These are phyloP conservation scores for Croton laevigatus DNA, from an alignment of 441 rosid genomes.

Conservation along the genomic window DNA sequence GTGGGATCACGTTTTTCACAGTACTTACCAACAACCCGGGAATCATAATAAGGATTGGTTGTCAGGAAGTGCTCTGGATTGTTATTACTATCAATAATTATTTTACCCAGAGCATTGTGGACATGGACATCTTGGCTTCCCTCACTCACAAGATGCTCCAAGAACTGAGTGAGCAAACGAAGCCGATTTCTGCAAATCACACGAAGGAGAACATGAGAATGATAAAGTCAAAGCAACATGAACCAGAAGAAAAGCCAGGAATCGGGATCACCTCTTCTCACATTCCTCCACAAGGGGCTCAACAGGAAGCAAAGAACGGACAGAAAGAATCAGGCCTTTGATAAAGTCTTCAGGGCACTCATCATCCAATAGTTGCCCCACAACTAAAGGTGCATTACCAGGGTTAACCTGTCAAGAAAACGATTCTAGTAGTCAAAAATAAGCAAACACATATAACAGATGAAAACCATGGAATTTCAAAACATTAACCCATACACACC, in stretches of 20 bases:
- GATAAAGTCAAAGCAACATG: conserved; percentile 13
- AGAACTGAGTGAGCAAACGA: conserved; percentile 96
- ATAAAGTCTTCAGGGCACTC: conserved; percentile 95
- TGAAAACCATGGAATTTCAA: neutral
- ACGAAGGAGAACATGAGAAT: conserved; percentile 19
- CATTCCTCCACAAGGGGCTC: conserved; percentile 98
- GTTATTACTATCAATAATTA: conserved; percentile 96
- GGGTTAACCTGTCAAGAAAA: conserved; percentile 73
- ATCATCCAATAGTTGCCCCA: conserved; percentile 92
- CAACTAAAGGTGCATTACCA: conserved; percentile 88
- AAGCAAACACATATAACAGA: neutral
- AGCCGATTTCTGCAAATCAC: conserved; percentile 82
- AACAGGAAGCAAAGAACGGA: conserved; percentile 98
- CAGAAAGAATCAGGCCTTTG: conserved; percentile 91
- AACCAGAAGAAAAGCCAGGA: conserved; percentile 7
- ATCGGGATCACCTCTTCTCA: conserved; percentile 74
- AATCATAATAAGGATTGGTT: conserved; percentile 98
- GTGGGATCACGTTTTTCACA: conserved; percentile 99
- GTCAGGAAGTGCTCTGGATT: conserved; percentile 99
- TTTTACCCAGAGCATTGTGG: conserved; percentile 99
- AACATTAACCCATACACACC: conserved; percentile 39
- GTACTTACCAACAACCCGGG: conserved; percentile 96
- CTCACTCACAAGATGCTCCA: conserved; percentile 99
- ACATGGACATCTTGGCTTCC: conserved; percentile 99
- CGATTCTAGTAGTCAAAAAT: conserved; percentile 12